Evolutionary conservation across 257 asterid species (phyloP).

Genomic region (Lycium barbarum): DNA sequence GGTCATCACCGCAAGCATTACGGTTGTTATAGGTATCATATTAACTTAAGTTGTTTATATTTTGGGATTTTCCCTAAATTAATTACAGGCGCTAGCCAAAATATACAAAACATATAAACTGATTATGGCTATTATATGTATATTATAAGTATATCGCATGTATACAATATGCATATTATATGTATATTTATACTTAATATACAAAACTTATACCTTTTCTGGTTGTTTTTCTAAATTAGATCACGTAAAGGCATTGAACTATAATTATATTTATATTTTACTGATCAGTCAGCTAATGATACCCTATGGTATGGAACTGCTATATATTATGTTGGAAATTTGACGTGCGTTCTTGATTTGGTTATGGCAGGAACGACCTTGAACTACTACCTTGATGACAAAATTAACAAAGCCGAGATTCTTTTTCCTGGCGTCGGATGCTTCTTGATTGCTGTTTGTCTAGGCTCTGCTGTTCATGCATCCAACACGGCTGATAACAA

Average conservation of each 20-base stretch:
- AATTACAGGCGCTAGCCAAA: too few species aligned
- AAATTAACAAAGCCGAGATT: conserved; percentile 89
- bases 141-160: too few species aligned
- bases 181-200: too few species aligned
- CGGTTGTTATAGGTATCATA: conserved; percentile 87
- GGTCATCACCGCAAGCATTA: conserved; percentile 81
- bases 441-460: conserved; percentile 89
- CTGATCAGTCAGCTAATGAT: background rate
- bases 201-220: too few species aligned
- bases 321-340: background rate
- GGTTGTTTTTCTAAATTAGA: too few species aligned
- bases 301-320: background rate
- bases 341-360: background rate
- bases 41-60: background rate
- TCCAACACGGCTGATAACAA: conserved; percentile 80
- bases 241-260: too few species aligned
- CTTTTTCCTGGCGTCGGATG: conserved; percentile 97
- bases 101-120: too few species aligned
- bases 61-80: too few species aligned
- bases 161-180: too few species aligned
- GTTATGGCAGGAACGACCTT: conserved; percentile 70
- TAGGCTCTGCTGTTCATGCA: conserved; percentile 82
- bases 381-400: conserved; percentile 87
- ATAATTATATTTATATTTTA: background rate
- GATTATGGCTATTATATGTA: too few species aligned